Evolutionary conservation across 768 basidiomycete genomes (phyloP).

Genomic region (Clathrus columnatus): DNA sequence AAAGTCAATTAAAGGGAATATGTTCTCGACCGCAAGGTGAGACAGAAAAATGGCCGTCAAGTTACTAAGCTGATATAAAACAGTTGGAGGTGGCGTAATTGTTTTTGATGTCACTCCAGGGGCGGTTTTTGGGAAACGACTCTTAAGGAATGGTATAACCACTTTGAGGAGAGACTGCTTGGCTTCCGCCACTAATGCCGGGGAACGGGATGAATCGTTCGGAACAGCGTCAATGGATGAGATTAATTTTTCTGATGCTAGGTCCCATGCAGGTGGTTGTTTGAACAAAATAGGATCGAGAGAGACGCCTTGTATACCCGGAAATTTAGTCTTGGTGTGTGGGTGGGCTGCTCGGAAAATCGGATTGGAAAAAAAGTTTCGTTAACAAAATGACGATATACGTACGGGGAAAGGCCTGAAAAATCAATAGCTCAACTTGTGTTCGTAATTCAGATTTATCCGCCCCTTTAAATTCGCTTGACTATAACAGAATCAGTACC

Average conservation of each 20-base stretch:
- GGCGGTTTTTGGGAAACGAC: constrained; percentile 31
- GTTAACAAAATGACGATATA: constrained; percentile 10
- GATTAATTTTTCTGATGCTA: constrained; percentile 49
- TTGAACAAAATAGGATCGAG: constrained; percentile 69
- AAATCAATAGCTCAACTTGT: constrained; percentile 67
- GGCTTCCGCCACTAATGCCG: constrained; percentile 21
- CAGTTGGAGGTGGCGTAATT: constrained; percentile 23
- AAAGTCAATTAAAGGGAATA: constrained; percentile 79
- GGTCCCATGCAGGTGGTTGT: constrained; percentile 61
- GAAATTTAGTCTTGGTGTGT: constrained; percentile 53
- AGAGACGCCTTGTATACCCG: constrained; percentile 51
- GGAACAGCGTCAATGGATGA: constrained; percentile 49
- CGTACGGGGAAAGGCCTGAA: constrained; percentile 74
- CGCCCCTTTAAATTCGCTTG: constrained; percentile 64
- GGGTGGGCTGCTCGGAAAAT: constrained; percentile 52
- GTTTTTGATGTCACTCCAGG: constrained; percentile 13
- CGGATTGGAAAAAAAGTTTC: neutral
- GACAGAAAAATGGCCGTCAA: constrained; percentile 34
- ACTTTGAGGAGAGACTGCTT: constrained; percentile 40
- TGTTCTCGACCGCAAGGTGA: constrained; percentile 40
- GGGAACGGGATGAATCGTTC: constrained; percentile 17
- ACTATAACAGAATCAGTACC: constrained; percentile 29
- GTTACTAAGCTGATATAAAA: constrained; percentile 41
- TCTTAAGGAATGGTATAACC: constrained; percentile 59
- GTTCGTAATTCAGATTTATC: constrained; percentile 59